These are phyloP conservation scores for Gloeopeniophorella convolvens DNA, from an alignment of 768 basidiomycete genomes.

Conservation along the genomic window DNA sequence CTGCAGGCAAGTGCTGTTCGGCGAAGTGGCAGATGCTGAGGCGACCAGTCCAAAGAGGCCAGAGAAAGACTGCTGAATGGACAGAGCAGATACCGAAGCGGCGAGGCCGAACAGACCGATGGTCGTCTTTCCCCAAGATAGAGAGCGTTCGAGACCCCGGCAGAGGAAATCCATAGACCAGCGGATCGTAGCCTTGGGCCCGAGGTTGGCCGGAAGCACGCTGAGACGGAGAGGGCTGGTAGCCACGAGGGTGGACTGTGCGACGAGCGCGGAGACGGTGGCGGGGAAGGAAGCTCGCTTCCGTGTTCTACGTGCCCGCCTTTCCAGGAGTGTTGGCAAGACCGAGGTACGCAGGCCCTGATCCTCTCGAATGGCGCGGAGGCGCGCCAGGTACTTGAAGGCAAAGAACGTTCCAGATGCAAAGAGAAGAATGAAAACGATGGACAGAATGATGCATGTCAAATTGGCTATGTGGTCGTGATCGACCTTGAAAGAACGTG, in stretches of 20 bases:
- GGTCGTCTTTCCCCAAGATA: not conserved
- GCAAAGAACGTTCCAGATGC: not conserved
- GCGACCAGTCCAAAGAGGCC: not conserved
- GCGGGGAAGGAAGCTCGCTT: not conserved
- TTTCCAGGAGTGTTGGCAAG: not conserved
- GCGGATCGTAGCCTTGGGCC: not conserved
- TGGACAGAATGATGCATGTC: not conserved
- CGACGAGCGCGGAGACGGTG: conserved; percentile 5
- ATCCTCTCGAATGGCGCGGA: not conserved
- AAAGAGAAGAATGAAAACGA: not conserved
- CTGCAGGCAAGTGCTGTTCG: not conserved
- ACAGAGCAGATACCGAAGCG: not conserved
- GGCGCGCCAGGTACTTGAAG: not conserved
- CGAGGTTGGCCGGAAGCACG: not conserved
- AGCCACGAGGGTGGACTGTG: conserved; percentile 13
- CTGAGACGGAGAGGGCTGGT: conserved; percentile 6
- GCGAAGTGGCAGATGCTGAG: not conserved
- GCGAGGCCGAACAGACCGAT: not conserved
- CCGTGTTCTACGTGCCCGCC: not conserved
- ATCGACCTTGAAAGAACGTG: not conserved
- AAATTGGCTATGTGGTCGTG: not conserved
- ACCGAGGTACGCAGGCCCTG: not conserved
- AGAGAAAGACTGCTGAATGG: not conserved
- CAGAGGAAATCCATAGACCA: not conserved
- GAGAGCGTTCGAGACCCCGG: not conserved